Conservation (phyloP, 768 basidiomycete species). For the Leucosporidium yakuticum region DNA sequence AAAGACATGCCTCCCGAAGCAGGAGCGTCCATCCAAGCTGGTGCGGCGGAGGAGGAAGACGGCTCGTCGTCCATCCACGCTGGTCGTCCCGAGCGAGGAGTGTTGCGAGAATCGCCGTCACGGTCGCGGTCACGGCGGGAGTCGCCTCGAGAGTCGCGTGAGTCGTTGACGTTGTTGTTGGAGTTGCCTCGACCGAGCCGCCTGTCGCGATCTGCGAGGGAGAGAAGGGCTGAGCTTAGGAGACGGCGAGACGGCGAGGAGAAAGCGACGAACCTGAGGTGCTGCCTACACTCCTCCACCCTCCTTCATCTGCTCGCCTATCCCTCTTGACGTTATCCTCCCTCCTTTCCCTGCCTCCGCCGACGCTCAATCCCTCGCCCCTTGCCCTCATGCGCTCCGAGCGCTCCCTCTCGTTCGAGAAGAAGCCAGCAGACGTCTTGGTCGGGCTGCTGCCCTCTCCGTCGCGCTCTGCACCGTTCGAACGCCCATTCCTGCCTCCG, state of each 20-base stretch:
- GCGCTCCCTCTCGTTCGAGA: not conserved
- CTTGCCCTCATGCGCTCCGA: not conserved
- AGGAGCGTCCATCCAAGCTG: slow-evolving; percentile 26
- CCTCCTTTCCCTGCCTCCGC: not conserved
- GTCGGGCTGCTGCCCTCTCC: not conserved
- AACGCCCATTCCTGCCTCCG: not conserved
- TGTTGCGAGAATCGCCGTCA: not conserved
- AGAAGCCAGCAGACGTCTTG: slow-evolving; percentile 1
- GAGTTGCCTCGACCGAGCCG: slow-evolving; percentile 10
- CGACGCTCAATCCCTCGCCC: not conserved
- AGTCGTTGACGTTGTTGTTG: not conserved
- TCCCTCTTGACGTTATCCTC: slow-evolving; percentile 10
- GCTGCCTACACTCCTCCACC: slow-evolving; percentile 30
- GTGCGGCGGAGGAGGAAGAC: not conserved
- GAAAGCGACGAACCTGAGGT: slow-evolving; percentile 15
- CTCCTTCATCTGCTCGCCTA: slow-evolving; percentile 29
- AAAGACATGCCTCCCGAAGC: slow-evolving; percentile 4
- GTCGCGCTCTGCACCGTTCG: not conserved
- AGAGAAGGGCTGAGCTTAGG: not conserved
- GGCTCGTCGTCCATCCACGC: slow-evolving; percentile 33
- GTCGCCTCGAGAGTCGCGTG: slow-evolving; percentile 1
- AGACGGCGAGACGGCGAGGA: too few species aligned
- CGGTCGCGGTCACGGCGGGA: slow-evolving; percentile 9
- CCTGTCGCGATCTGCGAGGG: slow-evolving; percentile 24
- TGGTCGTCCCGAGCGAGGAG: slow-evolving; percentile 6